Percentiles rank a stretch among this genome's conserved stretches.
These are phyloP conservation scores for Coemansia sp. DNA, from an alignment of 192 early-diverging fungal species.

Conservation along the genomic window DNA sequence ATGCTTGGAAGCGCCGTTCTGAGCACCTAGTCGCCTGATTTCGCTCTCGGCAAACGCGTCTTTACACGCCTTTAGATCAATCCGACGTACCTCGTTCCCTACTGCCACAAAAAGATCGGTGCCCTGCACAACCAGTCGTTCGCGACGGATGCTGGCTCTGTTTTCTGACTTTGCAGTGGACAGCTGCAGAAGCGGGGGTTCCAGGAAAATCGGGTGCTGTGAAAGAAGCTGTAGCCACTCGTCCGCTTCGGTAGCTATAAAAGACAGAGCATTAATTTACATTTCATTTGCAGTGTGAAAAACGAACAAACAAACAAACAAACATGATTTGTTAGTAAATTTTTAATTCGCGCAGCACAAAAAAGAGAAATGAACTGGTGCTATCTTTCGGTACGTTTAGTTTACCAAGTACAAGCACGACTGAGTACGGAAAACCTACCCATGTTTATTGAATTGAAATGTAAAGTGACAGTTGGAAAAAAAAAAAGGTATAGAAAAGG, in stretches of 20 bases:
- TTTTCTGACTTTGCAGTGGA: not conserved
- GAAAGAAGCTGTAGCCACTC: constrained; percentile 54
- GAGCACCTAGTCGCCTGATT: constrained; percentile 27
- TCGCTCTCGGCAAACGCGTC: constrained; percentile 57
- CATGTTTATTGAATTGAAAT: too few relatives aligned
- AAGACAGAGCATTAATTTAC: not conserved
- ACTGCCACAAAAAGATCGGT: constrained; percentile 66
- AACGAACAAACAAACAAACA: not conserved
- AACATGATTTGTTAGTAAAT: too few relatives aligned
- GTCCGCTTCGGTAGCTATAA: constrained; percentile 37
- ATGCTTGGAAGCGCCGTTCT: constrained; percentile 9
- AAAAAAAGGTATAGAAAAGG: not conserved
- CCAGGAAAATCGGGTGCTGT: constrained; percentile 46
- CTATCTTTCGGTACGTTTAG: too few relatives aligned
- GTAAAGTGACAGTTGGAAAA: not conserved
- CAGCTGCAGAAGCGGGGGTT: not conserved
- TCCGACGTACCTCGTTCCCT: constrained; percentile 58
- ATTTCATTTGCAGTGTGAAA: not conserved
- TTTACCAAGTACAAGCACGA: too few relatives aligned
- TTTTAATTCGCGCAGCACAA: too few relatives aligned
- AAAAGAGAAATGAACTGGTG: not conserved
- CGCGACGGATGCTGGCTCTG: constrained; percentile 13
- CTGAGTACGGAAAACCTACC: too few relatives aligned
- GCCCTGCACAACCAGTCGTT: constrained; percentile 46
- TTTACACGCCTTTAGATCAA: constrained; percentile 64